Conservation (phyloP, 2,329 filamentous ascomycete genomes). For the Aspergillus novofumigatus region DNA sequence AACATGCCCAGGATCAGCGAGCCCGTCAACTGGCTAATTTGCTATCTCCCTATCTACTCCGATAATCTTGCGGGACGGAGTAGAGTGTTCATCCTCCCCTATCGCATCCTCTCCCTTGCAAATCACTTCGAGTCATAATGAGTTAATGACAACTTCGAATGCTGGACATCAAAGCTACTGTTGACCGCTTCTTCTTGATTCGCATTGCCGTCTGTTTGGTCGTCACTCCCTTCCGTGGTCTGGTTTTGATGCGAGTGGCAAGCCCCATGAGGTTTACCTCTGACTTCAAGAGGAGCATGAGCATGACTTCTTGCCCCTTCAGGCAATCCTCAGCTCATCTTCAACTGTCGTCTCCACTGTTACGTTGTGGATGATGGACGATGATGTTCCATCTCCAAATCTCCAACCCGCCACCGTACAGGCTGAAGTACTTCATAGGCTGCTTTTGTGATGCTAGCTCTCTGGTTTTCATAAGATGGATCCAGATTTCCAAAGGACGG, state of each 20-base stretch:
- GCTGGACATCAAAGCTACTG: background rate
- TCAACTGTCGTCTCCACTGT: background rate
- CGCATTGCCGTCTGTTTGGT: background rate
- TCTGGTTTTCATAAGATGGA: background rate
- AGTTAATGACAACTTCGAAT: background rate
- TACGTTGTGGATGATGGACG: background rate
- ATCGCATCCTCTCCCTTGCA: no score
- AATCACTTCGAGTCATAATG: background rate
- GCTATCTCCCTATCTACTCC: background rate
- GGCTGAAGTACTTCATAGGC: no score
- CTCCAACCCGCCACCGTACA: conserved; percentile 1
- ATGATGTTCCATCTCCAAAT: background rate
- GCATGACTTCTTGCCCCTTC: conserved; percentile 17
- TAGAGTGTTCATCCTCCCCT: background rate
- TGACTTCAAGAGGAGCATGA: conserved; percentile 3
- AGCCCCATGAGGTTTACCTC: background rate
- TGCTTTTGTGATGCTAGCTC: background rate
- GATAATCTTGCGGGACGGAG: background rate
- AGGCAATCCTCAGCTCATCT: conserved; percentile 8
- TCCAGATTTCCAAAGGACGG: background rate
- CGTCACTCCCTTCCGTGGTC: background rate
- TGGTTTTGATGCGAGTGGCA: background rate
- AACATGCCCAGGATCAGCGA: background rate
- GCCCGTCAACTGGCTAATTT: background rate
- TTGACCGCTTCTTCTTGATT: background rate